Percentiles rank a stretch among this genome's conserved stretches.
phyloP scores from a whole-genome alignment of 768 basidiomycete species.

The Lactarius tabidus region DNA sequence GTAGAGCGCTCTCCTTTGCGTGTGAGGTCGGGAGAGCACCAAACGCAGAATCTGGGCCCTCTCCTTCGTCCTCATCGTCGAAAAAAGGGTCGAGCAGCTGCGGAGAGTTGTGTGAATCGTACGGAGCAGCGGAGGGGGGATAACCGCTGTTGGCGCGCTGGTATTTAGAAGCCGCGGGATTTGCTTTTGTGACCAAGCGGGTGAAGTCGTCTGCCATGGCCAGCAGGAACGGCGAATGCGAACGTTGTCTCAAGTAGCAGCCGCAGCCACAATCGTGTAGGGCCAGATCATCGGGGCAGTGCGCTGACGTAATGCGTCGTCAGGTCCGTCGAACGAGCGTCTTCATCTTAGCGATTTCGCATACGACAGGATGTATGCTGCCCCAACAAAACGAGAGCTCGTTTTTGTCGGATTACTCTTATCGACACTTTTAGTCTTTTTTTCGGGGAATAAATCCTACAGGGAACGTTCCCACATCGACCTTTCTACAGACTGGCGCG shows the following conservation, averaged over 20 bases:
- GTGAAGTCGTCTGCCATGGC: slow-evolving; percentile 70
- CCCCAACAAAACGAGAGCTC: slow-evolving; percentile 33
- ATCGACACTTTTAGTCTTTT: slow-evolving; percentile 27
- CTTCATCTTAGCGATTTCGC: slow-evolving; percentile 1
- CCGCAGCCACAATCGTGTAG: not conserved
- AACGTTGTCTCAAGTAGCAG: not conserved
- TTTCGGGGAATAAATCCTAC: not conserved
- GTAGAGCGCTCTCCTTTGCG: slow-evolving; percentile 48
- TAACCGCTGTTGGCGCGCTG: slow-evolving; percentile 53
- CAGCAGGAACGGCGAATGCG: slow-evolving; percentile 6
- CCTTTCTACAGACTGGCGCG: slow-evolving; percentile 4
- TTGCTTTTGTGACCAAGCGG: slow-evolving; percentile 65
- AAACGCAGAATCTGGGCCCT: slow-evolving; percentile 65
- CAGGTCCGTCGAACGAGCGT: not conserved
- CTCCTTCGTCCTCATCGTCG: slow-evolving; percentile 73
- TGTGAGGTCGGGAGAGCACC: slow-evolving; percentile 43
- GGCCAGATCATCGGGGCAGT: not conserved
- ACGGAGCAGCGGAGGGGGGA: slow-evolving; percentile 49
- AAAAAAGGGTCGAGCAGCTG: slow-evolving; percentile 78
- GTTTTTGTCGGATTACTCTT: slow-evolving; percentile 31
- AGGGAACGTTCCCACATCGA: not conserved
- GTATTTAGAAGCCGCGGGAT: slow-evolving; percentile 56
- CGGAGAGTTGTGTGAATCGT: slow-evolving; percentile 37
- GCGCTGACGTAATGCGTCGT: slow-evolving; percentile 2
- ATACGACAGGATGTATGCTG: slow-evolving; percentile 3